phyloP scores from a whole-genome alignment of 371 early-diverging fungal species.

The Rhizopus arrhizus region DNA sequence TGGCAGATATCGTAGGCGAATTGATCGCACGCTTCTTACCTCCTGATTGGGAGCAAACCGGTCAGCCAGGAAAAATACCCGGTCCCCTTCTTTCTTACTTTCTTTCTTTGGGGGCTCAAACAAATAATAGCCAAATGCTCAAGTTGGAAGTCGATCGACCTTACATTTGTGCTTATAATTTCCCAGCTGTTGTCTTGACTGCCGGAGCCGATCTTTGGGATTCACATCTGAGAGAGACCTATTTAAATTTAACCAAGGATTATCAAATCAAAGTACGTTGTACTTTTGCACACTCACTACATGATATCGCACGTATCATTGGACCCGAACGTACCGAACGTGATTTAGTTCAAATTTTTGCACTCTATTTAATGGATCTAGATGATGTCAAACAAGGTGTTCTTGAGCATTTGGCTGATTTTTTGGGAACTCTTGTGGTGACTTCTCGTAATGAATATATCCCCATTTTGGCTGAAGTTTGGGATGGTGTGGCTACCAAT shows the following conservation, averaged over 20 bases:
- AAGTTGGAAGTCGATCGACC: slow-evolving; percentile 60
- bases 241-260: slow-evolving; percentile 53
- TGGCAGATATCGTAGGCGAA: slow-evolving; percentile 64
- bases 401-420: slow-evolving; percentile 60
- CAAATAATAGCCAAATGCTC: slow-evolving; percentile 30
- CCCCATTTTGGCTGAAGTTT: slow-evolving; percentile 55
- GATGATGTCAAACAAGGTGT: slow-evolving; percentile 68
- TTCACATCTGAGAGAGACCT: slow-evolving; percentile 54
- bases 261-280: slow-evolving; percentile 63
- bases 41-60: slow-evolving; percentile 47
- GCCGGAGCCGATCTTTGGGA: slow-evolving; percentile 62
- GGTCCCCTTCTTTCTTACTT: slow-evolving; percentile 49
- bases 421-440: slow-evolving; percentile 55
- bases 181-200: slow-evolving; percentile 64
- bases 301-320: slow-evolving; percentile 61
- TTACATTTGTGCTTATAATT: slow-evolving; percentile 63
- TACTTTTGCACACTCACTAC: slow-evolving; percentile 63
- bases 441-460: slow-evolving; percentile 57
- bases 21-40: slow-evolving; percentile 59
- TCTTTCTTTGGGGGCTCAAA: slow-evolving; percentile 42
- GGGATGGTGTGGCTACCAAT: slow-evolving; percentile 61
- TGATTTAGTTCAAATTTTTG: slow-evolving; percentile 62
- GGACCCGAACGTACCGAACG: slow-evolving; percentile 64
- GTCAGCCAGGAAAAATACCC: slow-evolving; percentile 45
- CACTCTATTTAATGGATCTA: slow-evolving; percentile 60